Evolutionary conservation across 2,329 filamentous ascomycete genomes (phyloP), one percentile per base, ranked within the genome.

Genomic region (Beauveria caledonica): DNA sequence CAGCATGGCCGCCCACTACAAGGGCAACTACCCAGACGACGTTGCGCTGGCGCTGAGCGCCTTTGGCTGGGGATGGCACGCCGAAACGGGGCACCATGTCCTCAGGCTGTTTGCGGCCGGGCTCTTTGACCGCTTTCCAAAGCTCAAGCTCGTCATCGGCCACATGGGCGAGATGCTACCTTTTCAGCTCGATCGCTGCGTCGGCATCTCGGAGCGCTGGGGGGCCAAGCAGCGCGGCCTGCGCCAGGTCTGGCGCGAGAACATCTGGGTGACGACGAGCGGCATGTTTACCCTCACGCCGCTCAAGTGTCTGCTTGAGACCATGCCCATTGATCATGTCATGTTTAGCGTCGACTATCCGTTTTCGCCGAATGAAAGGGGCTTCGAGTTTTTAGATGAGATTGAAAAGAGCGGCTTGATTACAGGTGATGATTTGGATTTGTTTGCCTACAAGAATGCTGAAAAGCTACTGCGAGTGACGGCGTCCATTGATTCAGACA

Each of bases 271-370:
- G 27, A 84, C 82, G 1, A 84, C 81, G 2, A 79, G 76, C 57
- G 82, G 82, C 2, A 76, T 79, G 60, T 83, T 79, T 68, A 76
- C 76, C 29, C 62, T 84, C 19, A 73, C 71, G 58, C 78, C 77
- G 5, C 65, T 85, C 70, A 74, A 74, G 2, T 76, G 72, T 56
- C 66, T 79, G 7, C 60, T 78, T 51, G 63, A 74, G 60, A 77
- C 76, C 7, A 81, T 76, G 2, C 73, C 70, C 19, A 71, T 76
- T n/a, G 80, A 83, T 25, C 73, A 74, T 15, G 74, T 86, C 1
- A 60, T 86, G 66, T 85, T 80, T 65, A 83, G 78, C 62, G 78
- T 84, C 10, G 82, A 85, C 64, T 85, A 84, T 64, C 83, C 82
- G 0, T 83, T 84, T 54, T 74, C 75, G 48, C 71, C 71, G 53